phyloP scores from a whole-genome alignment of 495 filamentous ascomycete genomes.

The Hypoxylon subgilvum region DNA sequence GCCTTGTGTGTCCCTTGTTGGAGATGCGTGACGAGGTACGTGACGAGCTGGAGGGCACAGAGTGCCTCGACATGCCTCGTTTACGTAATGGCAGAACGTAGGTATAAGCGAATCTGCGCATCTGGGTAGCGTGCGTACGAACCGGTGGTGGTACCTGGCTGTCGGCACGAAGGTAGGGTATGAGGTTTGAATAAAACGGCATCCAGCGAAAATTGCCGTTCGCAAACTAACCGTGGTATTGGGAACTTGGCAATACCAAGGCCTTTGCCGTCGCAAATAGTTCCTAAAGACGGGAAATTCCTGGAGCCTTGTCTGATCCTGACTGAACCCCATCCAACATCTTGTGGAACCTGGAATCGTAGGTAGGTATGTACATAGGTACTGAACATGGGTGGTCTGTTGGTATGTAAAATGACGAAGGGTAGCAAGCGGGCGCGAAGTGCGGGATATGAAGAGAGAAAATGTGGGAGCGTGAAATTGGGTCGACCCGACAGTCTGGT shows the following conservation, averaged over 20 bases:
- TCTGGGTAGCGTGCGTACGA: not conserved
- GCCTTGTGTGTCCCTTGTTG: not conserved
- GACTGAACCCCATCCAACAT: slow-evolving; percentile 2
- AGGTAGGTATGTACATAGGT: too few relatives aligned
- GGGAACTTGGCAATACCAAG: slow-evolving; percentile 3
- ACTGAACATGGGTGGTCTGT: slow-evolving; percentile 11
- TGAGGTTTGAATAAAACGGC: slow-evolving; percentile 4
- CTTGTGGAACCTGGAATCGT: not conserved
- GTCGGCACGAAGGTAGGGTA: not conserved
- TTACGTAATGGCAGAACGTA: slow-evolving; percentile 26
- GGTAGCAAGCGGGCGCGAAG: slow-evolving; percentile 12
- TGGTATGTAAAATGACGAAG: slow-evolving; percentile 7
- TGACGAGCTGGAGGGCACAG: not conserved
- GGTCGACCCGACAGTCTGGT: slow-evolving; percentile 34
- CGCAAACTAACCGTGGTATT: not conserved
- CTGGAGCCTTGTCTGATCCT: slow-evolving; percentile 12
- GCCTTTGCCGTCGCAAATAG: not conserved
- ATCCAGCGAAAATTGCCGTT: slow-evolving; percentile 3
- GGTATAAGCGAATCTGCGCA: slow-evolving; percentile 6
- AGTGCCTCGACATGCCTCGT: slow-evolving; percentile 1
- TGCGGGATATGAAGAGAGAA: slow-evolving; percentile 24
- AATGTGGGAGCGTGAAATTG: slow-evolving; percentile 21
- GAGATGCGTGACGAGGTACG: not conserved
- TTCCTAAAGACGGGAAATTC: slow-evolving; percentile 12
- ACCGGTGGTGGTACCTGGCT: too few relatives aligned